Evolutionary conservation across 2,329 filamentous ascomycete species (phyloP).

Genomic region (Sclerotinia nivalis): DNA sequence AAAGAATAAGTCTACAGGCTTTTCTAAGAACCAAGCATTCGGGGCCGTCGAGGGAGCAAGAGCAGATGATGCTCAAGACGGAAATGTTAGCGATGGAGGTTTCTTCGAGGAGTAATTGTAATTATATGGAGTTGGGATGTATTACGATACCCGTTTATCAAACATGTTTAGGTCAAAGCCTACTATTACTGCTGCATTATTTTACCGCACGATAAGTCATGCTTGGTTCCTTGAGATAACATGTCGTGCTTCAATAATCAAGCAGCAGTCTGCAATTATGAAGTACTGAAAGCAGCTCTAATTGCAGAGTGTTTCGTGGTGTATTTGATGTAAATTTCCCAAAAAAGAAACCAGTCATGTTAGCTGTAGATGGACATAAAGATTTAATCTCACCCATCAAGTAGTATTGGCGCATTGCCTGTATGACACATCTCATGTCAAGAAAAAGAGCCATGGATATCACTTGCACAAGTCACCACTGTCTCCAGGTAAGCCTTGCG

Average conservation of each 20-base stretch:
- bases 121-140: constrained; percentile 20
- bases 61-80: constrained; percentile 38
- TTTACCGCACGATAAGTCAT: not conserved
- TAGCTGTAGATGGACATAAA: not conserved
- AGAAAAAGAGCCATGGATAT: not conserved
- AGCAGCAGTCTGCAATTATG: constrained; percentile 11
- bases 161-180: constrained; percentile 12
- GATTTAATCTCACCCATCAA: not conserved
- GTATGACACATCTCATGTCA: not conserved
- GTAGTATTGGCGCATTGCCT: not conserved
- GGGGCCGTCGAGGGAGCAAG: constrained; percentile 32
- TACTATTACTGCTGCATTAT: not conserved
- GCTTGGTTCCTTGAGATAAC: not conserved
- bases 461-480: not conserved
- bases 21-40: constrained; percentile 38
- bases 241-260: not conserved
- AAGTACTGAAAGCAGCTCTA: not conserved
- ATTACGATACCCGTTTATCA: constrained; percentile 24
- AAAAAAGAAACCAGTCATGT: not conserved
- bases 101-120: constrained; percentile 53
- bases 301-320: not conserved
- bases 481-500: too few relatives aligned
- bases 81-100: constrained; percentile 55
- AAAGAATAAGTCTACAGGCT: constrained; percentile 37
- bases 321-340: too few relatives aligned